These are phyloP conservation scores for Davidsoniella australis DNA, from an alignment of 2,329 filamentous ascomycete genomes.

Conservation along the genomic window DNA sequence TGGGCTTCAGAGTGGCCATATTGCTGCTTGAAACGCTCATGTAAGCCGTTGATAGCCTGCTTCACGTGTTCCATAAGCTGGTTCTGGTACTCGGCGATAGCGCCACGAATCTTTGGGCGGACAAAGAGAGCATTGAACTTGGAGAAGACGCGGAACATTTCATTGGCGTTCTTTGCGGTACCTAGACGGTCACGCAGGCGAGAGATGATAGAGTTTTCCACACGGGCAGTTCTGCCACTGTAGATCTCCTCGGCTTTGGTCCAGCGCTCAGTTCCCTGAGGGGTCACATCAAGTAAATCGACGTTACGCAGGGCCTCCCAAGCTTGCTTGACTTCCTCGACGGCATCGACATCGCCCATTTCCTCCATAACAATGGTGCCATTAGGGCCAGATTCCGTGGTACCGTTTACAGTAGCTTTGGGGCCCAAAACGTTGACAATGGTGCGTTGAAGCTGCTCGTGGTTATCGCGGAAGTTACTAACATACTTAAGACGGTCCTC, in stretches of 20 bases:
- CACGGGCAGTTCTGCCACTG: conserved; percentile 89
- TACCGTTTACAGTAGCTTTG: conserved; percentile 35
- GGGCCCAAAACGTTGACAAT: conserved; percentile 93
- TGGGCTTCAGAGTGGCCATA: conserved; percentile 97
- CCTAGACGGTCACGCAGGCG: conserved; percentile 80
- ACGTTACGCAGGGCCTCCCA: conserved; percentile 91
- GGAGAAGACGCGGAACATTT: conserved; percentile 99
- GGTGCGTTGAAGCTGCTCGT: conserved; percentile 91
- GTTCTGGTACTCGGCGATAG: conserved; percentile 94
- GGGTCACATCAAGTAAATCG: conserved; percentile 80
- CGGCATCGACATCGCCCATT: conserved; percentile 91
- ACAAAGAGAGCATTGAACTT: conserved; percentile 99
- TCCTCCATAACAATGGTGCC: conserved; percentile 68
- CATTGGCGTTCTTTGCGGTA: conserved; percentile 90
- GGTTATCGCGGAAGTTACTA: conserved; percentile 83
- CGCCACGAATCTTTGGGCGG: conserved; percentile 94
- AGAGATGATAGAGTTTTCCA: conserved; percentile 98
- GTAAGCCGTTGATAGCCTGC: conserved; percentile 78
- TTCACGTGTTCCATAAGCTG: conserved; percentile 98
- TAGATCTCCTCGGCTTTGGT: conserved; percentile 88
- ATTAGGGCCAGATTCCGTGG: conserved; percentile 26
- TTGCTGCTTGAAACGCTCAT: conserved; percentile 96
- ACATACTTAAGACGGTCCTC: conserved; percentile 89
- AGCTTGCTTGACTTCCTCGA: conserved; percentile 87
- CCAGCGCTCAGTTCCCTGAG: conserved; percentile 81